phyloP scores from a whole-genome alignment of 169 alveolate species.

The Babesia caballi region DNA sequence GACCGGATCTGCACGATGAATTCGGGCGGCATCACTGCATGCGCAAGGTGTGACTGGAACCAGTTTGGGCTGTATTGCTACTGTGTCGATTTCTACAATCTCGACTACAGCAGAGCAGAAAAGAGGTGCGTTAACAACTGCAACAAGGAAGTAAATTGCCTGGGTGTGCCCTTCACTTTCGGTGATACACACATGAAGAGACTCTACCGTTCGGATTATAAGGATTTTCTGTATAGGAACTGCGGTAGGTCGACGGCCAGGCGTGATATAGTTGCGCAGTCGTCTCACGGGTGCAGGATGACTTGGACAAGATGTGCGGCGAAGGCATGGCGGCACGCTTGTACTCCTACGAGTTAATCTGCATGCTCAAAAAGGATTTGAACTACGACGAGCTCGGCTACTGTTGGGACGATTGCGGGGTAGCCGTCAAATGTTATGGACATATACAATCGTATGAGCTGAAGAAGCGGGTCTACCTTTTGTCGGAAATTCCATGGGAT shows the following conservation, averaged over 20 bases:
- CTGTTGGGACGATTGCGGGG: slow-evolving; percentile 56
- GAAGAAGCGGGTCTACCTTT: too few species aligned
- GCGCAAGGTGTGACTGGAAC: slow-evolving; percentile 5
- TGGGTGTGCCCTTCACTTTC: too few species aligned
- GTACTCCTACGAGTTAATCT: background rate
- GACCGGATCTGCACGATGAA: background rate
- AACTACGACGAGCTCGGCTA: background rate
- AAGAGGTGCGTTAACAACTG: slow-evolving; percentile 34
- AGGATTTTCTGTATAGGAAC: background rate
- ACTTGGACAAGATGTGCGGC: slow-evolving; percentile 30
- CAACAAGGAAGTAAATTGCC: too few species aligned
- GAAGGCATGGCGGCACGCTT: slow-evolving; percentile 11
- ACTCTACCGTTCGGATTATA: too few species aligned
- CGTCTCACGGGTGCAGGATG: slow-evolving; percentile 20
- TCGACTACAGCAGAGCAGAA: slow-evolving; percentile 6
- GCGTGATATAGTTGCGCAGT: background rate
- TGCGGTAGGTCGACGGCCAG: background rate
- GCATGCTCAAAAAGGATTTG: background rate
- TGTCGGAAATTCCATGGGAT: slow-evolving; percentile 21
- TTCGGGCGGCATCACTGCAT: background rate
- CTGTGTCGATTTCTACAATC: slow-evolving; percentile 18
- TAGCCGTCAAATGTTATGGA: slow-evolving; percentile 8
- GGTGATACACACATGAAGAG: too few species aligned
- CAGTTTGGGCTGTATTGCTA: background rate
- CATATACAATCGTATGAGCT: too few species aligned